Conservation (phyloP, 225 moss, liverwort and hornwort genomes). For the Neckera pumila region DNA sequence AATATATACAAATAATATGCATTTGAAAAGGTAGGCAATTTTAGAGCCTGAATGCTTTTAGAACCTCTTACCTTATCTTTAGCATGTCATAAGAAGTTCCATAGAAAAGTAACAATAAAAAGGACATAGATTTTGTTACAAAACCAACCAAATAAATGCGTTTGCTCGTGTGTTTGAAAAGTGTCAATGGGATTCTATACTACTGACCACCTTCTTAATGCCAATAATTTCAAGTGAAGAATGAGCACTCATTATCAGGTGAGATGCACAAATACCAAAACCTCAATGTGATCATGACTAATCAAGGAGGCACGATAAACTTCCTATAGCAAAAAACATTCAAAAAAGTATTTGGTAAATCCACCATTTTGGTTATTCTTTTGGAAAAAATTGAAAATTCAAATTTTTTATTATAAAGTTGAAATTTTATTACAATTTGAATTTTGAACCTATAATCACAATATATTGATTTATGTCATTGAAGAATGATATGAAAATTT, state of each 20-base stretch:
- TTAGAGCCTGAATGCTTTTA: too few species aligned
- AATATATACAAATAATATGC: too few species aligned
- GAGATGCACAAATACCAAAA: not conserved
- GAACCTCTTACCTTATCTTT: too few species aligned
- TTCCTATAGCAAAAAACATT: accelerated
- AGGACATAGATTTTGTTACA: not conserved
- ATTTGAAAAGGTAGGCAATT: too few species aligned
- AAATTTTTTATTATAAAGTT: not conserved
- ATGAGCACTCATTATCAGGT: not conserved
- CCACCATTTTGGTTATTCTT: not conserved
- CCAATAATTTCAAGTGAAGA: not conserved
- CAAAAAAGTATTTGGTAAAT: too few species aligned
- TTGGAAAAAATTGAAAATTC: not conserved
- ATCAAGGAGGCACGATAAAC: not conserved
- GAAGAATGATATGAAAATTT: not conserved
- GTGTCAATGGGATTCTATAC: not conserved
- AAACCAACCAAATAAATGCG: not conserved
- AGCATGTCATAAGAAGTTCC: not conserved
- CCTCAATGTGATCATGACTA: not conserved
- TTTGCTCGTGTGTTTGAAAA: too few species aligned
- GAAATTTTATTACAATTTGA: not conserved
- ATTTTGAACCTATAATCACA: accelerated
- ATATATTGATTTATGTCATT: not conserved
- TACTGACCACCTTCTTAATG: not conserved
- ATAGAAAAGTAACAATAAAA: not conserved